Percentiles rank a stretch among this genome's conserved stretches.
Evolutionary conservation across 208 protist genomes (phyloP).

Genomic region (Acanthamoeba lugdunensis): DNA sequence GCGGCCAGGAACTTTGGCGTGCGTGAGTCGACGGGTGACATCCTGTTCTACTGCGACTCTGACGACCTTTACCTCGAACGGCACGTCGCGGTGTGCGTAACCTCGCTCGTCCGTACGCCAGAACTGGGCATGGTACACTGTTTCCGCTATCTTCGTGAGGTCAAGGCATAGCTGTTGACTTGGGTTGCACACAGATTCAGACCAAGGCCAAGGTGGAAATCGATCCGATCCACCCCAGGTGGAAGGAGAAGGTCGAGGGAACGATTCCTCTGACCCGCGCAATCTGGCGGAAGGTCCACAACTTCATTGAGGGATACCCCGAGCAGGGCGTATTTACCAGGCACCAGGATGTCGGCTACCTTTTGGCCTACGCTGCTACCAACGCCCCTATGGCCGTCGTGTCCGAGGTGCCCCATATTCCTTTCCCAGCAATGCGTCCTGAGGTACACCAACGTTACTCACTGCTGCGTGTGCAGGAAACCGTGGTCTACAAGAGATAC

Average conservation of each 20-base stretch:
- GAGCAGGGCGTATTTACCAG: conserved; percentile 56
- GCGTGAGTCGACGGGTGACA: conserved; percentile 12
- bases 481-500: conserved; percentile 56
- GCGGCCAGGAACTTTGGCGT: conserved; percentile 57
- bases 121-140: conserved; percentile 25
- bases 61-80: conserved; percentile 30
- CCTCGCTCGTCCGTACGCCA: not conserved
- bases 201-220: conserved; percentile 55
- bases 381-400: not conserved
- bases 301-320: conserved; percentile 48
- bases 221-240: not conserved
- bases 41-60: conserved; percentile 60
- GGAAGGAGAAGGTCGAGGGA: conserved; percentile 55
- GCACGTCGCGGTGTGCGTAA: not conserved
- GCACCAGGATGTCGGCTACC: conserved; percentile 63
- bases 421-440: no score
- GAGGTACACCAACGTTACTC: no score
- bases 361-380: not conserved
- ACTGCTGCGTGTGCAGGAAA: conserved; percentile 1
- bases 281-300: conserved; percentile 6
- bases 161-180: not conserved
- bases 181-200: not conserved
- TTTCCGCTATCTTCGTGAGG: not conserved
- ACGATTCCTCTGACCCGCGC: conserved; percentile 5
- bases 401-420: not conserved